Evolutionary conservation across 768 basidiomycete species (phyloP).

Genomic region (Pisolithus tinctorius): DNA sequence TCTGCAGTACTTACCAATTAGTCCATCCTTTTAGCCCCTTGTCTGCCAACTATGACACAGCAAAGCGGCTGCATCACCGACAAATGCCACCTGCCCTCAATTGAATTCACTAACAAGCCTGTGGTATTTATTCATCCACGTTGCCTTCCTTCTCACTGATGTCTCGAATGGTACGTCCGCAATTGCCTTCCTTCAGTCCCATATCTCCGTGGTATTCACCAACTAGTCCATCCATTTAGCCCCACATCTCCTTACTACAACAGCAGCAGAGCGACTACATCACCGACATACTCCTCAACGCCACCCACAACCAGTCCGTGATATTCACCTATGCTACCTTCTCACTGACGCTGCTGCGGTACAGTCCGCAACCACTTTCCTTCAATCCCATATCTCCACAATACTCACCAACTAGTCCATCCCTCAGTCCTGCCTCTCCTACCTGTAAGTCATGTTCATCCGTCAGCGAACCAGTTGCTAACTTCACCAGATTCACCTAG

Average conservation of each 20-base stretch:
- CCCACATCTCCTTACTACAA: constrained; percentile 80
- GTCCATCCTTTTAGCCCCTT: too few species aligned
- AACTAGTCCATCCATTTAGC: constrained; percentile 75
- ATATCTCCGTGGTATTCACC: constrained; percentile 76
- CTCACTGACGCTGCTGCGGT: constrained; percentile 78
- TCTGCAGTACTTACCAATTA: too few species aligned
- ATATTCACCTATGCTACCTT: constrained; percentile 80
- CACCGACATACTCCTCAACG: constrained; percentile 84
- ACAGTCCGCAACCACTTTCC: constrained; percentile 84
- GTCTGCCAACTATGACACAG: too few species aligned
- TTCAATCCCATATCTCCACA: constrained; percentile 87
- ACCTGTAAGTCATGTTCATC: constrained; percentile 50
- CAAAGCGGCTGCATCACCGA: too few species aligned
- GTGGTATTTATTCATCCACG: constrained; percentile 39
- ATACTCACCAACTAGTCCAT: constrained; percentile 85
- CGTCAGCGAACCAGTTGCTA: neutral
- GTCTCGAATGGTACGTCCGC: constrained; percentile 83
- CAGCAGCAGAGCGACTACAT: constrained; percentile 57
- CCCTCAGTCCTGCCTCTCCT: constrained; percentile 89
- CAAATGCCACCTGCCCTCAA: too few species aligned
- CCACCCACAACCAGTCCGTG: constrained; percentile 79
- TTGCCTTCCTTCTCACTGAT: constrained; percentile 52
- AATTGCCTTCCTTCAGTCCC: constrained; percentile 84
- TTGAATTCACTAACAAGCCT: constrained; percentile 74
- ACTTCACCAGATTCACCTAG: constrained; percentile 65